Evolutionary conservation across 108 stramenopile genomes (phyloP), one percentile per base, ranked within the genome.

Genomic region (Nitzschia sp.): DNA sequence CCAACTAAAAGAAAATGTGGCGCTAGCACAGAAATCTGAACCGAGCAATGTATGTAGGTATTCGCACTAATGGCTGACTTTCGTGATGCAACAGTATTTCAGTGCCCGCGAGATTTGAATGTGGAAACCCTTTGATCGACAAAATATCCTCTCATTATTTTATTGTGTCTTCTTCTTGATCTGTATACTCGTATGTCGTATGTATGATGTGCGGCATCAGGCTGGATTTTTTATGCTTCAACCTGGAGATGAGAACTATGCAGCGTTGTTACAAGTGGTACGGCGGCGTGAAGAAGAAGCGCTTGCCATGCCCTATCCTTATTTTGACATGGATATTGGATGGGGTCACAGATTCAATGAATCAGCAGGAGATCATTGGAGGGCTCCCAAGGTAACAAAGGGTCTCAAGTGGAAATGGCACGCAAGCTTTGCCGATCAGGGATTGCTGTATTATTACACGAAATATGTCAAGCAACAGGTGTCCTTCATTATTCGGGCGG

Each of bases 151-250:
- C 6, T 41, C 9, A 41, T 41, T 41, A 6, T 13, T 41, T 6
- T 41, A 41, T 41, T 41, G 9, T 41, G 38, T 13, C 9, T 13
- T 13, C 38, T 6, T 9, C 38, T 41, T 41, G 38, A 41, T 13
- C 38, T 41, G 9, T 9, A 6, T 41, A 9, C 13, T 41, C 38
- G 9, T 41, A 41, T 41, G 6, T 41, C 6, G 6, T 41, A 41
- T 13, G n/a, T n/a, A n/a, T n/a, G n/a, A n/a, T n/a, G n/a, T 41
- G 38, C 38, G 6, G 6, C 38, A 41, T 41, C 50, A 52, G 22
- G 80, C 71, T n/a, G 85, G 82, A 3, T 73, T 87, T 53, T 83
- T 83, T 67, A 69, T 84, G 53, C 21, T 84, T 22, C 26, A 59
- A 60, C 83, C 83, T 1, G 25, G 52, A 16, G 34, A 44, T 2